phyloP scores from a whole-genome alignment of 805 yeast genomes.

The Priceomyces haplophilus region DNA sequence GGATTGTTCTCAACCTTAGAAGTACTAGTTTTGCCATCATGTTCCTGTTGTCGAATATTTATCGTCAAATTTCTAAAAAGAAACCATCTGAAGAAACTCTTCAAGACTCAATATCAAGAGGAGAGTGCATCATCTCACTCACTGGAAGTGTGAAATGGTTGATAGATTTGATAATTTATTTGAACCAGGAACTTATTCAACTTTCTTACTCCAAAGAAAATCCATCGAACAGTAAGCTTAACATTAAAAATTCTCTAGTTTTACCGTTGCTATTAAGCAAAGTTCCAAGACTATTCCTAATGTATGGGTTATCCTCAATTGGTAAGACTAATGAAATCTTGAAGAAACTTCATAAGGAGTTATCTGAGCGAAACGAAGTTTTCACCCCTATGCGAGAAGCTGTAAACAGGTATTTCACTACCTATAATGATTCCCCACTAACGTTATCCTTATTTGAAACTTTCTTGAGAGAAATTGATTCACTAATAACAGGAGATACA shows the following conservation, averaged over 20 bases:
- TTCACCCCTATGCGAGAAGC: conserved; percentile 53
- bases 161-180: conserved; percentile 67
- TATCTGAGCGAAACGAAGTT: conserved; percentile 37
- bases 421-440: conserved; percentile 51
- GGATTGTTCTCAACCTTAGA: conserved; percentile 65
- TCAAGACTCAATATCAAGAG: conserved; percentile 54
- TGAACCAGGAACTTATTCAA: conserved; percentile 70
- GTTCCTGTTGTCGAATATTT: conserved; percentile 56
- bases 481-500: conserved; percentile 28
- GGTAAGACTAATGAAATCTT: conserved; percentile 58
- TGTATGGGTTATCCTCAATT: conserved; percentile 65
- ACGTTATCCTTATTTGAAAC: conserved; percentile 56
- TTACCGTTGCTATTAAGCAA: conserved; percentile 62
- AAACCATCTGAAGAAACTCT: conserved; percentile 50
- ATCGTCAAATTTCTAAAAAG: conserved; percentile 64
- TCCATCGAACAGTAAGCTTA: conserved; percentile 18
- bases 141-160: conserved; percentile 87
- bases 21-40: conserved; percentile 68
- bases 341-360: conserved; percentile 54
- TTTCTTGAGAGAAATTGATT: conserved; percentile 58
- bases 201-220: conserved; percentile 27
- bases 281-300: conserved; percentile 64
- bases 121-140: conserved; percentile 57
- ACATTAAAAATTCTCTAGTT: conserved; percentile 40
- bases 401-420: conserved; percentile 46